These are phyloP conservation scores for Chlorella sp. DNA, from an alignment of 139 green algal species.

Conservation along the genomic window DNA sequence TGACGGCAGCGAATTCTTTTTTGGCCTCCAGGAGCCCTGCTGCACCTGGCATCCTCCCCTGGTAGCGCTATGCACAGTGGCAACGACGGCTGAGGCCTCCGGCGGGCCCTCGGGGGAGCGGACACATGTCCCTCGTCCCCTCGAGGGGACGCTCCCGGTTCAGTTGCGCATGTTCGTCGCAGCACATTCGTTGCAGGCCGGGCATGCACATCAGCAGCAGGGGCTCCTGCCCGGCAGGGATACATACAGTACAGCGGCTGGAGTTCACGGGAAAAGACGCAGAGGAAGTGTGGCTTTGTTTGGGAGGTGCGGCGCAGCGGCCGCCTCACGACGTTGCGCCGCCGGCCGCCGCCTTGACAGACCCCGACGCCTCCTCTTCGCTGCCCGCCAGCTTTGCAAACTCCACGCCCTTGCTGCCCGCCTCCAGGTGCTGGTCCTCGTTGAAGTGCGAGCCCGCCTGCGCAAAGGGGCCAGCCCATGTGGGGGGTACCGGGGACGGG, in stretches of 20 bases:
- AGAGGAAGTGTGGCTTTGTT: neutral
- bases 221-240: too few species aligned
- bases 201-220: too few species aligned
- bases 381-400: slow-evolving; percentile 9
- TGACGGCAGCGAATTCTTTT: too few species aligned
- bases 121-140: too few species aligned
- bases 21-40: too few species aligned
- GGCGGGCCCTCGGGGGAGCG: too few species aligned
- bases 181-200: too few species aligned
- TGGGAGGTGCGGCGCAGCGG: neutral
- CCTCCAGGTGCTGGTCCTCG: neutral
- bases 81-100: too few species aligned
- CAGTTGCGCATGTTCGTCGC: too few species aligned
- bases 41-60: too few species aligned
- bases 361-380: neutral
- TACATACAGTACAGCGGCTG: neutral
- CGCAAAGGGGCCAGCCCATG: neutral
- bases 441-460: slow-evolving; percentile 16
- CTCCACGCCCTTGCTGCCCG: slow-evolving; percentile 4
- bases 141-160: too few species aligned
- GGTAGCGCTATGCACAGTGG: too few species aligned
- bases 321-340: neutral
- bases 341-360: neutral
- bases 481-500: neutral
- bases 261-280: neutral